Evolutionary conservation across 2,329 filamentous ascomycete species (phyloP).

Genomic region (Aspergillus latus): DNA sequence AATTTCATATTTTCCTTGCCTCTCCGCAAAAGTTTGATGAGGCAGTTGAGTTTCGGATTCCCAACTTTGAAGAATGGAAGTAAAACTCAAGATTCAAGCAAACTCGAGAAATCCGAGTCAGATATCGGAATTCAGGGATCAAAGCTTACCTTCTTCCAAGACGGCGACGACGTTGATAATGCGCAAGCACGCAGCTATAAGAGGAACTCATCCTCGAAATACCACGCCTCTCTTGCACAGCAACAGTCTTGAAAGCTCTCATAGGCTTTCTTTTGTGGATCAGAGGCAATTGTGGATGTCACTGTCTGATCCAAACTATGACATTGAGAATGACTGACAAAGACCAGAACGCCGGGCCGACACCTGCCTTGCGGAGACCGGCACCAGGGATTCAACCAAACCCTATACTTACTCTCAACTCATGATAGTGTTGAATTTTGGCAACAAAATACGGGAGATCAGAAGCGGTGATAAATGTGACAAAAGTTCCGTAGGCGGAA

Average conservation of each 20-base stretch:
- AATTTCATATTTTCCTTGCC: slow-evolving; percentile 79
- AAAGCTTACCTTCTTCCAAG: slow-evolving; percentile 52
- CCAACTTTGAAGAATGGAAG: slow-evolving; percentile 52
- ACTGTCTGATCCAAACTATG: slow-evolving; percentile 48
- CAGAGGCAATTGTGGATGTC: slow-evolving; percentile 22
- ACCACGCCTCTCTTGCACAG: slow-evolving; percentile 12
- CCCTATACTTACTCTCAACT: too few species aligned
- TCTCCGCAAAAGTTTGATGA: slow-evolving; percentile 96
- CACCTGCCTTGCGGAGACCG: too few species aligned
- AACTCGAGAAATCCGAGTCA: slow-evolving; percentile 18
- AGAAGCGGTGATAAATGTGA: too few species aligned
- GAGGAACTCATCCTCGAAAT: slow-evolving; percentile 23
- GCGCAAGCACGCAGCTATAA: slow-evolving; percentile 40
- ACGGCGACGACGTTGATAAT: slow-evolving; percentile 47
- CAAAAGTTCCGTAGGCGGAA: too few species aligned
- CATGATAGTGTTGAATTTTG: too few species aligned
- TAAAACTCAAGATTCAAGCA: slow-evolving; percentile 17
- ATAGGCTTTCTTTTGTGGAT: slow-evolving; percentile 17
- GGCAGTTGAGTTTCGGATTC: slow-evolving; percentile 89
- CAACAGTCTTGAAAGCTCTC: slow-evolving; percentile 15
- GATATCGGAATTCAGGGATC: slow-evolving; percentile 45
- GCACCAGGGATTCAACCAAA: slow-evolving; percentile 38
- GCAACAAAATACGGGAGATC: too few species aligned
- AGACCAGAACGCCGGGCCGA: too few species aligned
- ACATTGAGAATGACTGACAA: slow-evolving; percentile 80